Evolutionary conservation across 176 grass and related monocot genomes (phyloP), one percentile per base, ranked within the genome.

Genomic region (Oryza coarctata): DNA sequence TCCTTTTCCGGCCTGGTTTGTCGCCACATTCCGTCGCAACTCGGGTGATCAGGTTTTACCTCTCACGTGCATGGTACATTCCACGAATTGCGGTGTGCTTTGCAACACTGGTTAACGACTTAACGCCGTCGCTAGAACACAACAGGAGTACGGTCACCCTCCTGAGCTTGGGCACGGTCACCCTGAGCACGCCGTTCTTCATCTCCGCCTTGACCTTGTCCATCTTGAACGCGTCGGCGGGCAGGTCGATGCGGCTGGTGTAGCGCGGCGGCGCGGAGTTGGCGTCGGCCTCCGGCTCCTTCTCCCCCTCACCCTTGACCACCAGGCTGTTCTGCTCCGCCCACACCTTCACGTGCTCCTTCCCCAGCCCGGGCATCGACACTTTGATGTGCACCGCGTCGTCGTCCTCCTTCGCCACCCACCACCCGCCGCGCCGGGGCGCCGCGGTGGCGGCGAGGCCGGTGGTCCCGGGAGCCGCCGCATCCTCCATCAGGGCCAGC

Each of bases 191-290:
- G 41, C 92, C 94, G 47, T 97, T 97, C 88, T 94, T 97, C 90
- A 97, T 94, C 90, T 97, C 95, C 6, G 92, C 95, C 71, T 82
- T 87, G 86, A 98, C 91, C 88, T 94, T 67, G 83, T 98, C 92
- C 88, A 94, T 80, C 79, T 11, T 83, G 75, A 78, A 94, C 34
- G 79, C 83, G 14, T 91, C 2, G 83, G 43, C 31, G 95, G 70
- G 44, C 13, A 98, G 86, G 9, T 91, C 86, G 74, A 98, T 79
- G 44, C 84, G 88, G 63, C 88, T 60, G 32, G 78, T 71, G 75
- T 93, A 94, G 62, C 80, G 87, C 28, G 70, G 73, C 2, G 76
- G 70, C 3, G 23, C 43, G 43, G 41, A n/a, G 1, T 20, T 34
- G 6, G 4, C 62, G 5, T 82, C 86, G 7, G 84, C 89, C 40